A percentile compares a stretch with the other conserved stretches of the same genome.
Conservation (phyloP, 495 filamentous ascomycete genomes). For the Pyronema omphalodes region DNA sequence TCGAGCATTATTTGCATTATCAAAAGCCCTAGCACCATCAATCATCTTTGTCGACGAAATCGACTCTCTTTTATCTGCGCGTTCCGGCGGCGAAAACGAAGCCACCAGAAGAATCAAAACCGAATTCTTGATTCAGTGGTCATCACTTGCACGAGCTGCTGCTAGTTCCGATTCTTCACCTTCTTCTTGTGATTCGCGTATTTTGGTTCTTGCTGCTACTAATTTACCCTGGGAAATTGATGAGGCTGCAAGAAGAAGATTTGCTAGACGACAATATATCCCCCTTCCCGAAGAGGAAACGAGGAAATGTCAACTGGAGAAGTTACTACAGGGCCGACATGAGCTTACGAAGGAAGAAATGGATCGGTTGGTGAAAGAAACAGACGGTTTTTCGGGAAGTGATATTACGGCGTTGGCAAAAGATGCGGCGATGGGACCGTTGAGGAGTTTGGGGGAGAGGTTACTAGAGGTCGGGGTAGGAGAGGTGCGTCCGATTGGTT, state of each 20-base stretch:
- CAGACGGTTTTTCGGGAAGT: conserved; percentile 88
- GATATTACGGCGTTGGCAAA: conserved; percentile 96
- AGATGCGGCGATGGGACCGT: conserved; percentile 93
- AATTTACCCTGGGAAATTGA: conserved; percentile 98
- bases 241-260: conserved; percentile 77
- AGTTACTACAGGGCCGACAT: conserved; percentile 75
- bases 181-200: conserved; percentile 63
- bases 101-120: conserved; percentile 90
- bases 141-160: conserved; percentile 75
- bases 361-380: conserved; percentile 53
- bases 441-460: conserved; percentile 78
- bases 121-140: conserved; percentile 96
- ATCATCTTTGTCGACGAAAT: conserved; percentile 99
- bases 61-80: conserved; percentile 75
- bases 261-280: conserved; percentile 91
- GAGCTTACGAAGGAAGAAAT: conserved; percentile 58
- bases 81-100: conserved; percentile 69
- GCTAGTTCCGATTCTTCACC: conserved; percentile 53
- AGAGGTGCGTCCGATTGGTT: conserved; percentile 71
- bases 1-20: conserved; percentile 73
- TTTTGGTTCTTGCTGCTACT: conserved; percentile 86
- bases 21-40: conserved; percentile 75
- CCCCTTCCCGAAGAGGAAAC: conserved; percentile 75
- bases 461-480: conserved; percentile 82
- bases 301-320: conserved; percentile 55